Evolutionary conservation across 2,329 filamentous ascomycete species (phyloP).

Genomic region (Decorospora gaudefroyi): DNA sequence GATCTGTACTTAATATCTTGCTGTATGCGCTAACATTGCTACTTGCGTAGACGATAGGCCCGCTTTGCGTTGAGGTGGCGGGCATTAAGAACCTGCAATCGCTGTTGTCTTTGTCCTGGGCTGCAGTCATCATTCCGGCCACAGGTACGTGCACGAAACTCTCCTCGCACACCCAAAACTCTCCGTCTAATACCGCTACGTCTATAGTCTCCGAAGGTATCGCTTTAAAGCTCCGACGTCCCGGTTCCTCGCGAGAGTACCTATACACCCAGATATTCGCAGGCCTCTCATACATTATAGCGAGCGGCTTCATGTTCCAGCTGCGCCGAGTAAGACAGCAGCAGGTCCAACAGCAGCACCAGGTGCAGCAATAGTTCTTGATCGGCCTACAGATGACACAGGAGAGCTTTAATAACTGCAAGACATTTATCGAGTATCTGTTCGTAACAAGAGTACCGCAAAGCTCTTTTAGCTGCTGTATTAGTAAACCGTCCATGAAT

Average conservation of each 20-base stretch:
- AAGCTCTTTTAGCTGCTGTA: not conserved
- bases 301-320: constrained; percentile 39
- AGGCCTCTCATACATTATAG: constrained; percentile 43
- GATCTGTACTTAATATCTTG: not conserved
- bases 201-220: constrained; percentile 46
- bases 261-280: constrained; percentile 50
- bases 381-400: not conserved
- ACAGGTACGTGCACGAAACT: constrained; percentile 43
- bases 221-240: constrained; percentile 48
- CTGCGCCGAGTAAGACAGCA: constrained; percentile 17
- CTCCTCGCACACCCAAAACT: too few species aligned
- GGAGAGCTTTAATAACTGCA: not conserved
- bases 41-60: constrained; percentile 43
- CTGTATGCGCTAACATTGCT: not conserved
- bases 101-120: constrained; percentile 48
- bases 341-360: too few species aligned
- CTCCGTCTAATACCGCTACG: too few species aligned
- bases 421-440: not conserved
- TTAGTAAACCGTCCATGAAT: not conserved
- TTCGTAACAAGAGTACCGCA: not conserved
- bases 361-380: constrained; percentile 1
- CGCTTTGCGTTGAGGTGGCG: constrained; percentile 50
- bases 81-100: constrained; percentile 50
- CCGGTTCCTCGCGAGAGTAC: constrained; percentile 33
- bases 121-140: constrained; percentile 45